Evolutionary conservation across 169 alveolate genomes (phyloP), one percentile per base, ranked within the genome.

Genomic region (Miamiensis avidus): DNA sequence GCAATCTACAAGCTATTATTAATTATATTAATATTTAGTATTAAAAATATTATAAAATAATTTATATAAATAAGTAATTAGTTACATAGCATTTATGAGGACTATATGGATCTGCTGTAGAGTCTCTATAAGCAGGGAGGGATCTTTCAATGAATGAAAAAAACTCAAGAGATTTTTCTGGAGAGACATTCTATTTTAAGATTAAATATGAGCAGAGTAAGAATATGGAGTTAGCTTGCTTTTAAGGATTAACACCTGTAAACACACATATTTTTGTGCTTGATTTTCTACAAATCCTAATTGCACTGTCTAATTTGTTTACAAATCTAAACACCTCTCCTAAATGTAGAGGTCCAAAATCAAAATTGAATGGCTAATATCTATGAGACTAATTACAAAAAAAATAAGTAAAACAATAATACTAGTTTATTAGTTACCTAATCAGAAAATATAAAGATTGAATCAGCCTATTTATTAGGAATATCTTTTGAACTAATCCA

Each of bases 331-430:
- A 88, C 65, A 85, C 82, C 82, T 78, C 77, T 29, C 90, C 95
- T 69, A 91, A 75, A 74, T 84, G 83, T 28, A 91, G 76, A 0
- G 97, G 97, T 26, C 97, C 97, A 76, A 93, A 93, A 78, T 93
- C 97, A 28, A 87, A 78, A 82, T 88, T 82, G 74, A 89, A 90
- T 29, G 95, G 90, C 64, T 89, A 89, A 74, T 94, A 94, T 27
- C 49, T 81, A 20, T 89, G 88, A 33, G 89, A 93, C 89, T 86
- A 27, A 77, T 27, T 73, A 15, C 25, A 15, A 73, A 73, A 73
- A 4, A 25, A 73, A 73, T 73, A 15, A n/a, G 6, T 29, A 29
- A 73, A 15, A 29, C 6, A 29, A 15, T 73, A 73, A 15, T 15
- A 29, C 15, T 4, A n/a, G 25, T 73, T 15, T 29, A n/a, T 4